phyloP scores from a whole-genome alignment of 202 grass and related monocot species.

The Zizania palustris region DNA sequence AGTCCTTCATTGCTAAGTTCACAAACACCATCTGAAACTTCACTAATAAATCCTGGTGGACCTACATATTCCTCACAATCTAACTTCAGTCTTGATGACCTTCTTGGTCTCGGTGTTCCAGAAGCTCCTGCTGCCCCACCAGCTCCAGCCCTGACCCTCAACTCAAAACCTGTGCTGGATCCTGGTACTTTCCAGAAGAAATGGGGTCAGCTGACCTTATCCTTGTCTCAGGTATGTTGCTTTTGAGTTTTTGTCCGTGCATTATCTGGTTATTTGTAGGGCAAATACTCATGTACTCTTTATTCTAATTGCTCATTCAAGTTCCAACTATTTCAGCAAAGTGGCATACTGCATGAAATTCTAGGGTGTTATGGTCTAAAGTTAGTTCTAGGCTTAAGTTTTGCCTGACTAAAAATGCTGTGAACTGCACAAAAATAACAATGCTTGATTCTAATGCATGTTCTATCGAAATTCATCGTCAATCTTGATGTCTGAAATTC shows the following conservation, averaged over 20 bases:
- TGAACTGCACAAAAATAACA: conserved; percentile 5
- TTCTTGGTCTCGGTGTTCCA: conserved; percentile 74
- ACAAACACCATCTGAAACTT: conserved; percentile 51
- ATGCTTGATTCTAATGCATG: conserved; percentile 2
- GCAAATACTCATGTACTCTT: neutral
- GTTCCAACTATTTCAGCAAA: conserved; percentile 13
- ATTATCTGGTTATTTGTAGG: conserved; percentile 32
- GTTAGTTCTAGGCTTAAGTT: conserved; percentile 4
- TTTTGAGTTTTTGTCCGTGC: conserved; percentile 29
- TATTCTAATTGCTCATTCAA: conserved; percentile 21
- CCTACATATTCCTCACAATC: conserved; percentile 50
- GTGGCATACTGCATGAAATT: neutral
- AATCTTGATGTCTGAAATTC: neutral
- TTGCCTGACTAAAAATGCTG: conserved; percentile 4
- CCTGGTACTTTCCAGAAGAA: conserved; percentile 92
- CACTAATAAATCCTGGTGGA: conserved; percentile 51
- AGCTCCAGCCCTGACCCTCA: conserved; percentile 66
- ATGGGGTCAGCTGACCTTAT: conserved; percentile 82
- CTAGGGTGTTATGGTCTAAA: conserved; percentile 2
- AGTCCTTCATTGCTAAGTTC: conserved; percentile 54
- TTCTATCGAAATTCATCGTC: neutral
- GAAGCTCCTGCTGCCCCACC: conserved; percentile 48
- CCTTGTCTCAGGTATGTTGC: conserved; percentile 67
- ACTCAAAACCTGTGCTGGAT: conserved; percentile 80
- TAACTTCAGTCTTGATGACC: conserved; percentile 82